Evolutionary conservation across 2,329 filamentous ascomycete species (phyloP), one percentile per base, ranked within the genome.

Genomic region (Bipolaris zeicola): DNA sequence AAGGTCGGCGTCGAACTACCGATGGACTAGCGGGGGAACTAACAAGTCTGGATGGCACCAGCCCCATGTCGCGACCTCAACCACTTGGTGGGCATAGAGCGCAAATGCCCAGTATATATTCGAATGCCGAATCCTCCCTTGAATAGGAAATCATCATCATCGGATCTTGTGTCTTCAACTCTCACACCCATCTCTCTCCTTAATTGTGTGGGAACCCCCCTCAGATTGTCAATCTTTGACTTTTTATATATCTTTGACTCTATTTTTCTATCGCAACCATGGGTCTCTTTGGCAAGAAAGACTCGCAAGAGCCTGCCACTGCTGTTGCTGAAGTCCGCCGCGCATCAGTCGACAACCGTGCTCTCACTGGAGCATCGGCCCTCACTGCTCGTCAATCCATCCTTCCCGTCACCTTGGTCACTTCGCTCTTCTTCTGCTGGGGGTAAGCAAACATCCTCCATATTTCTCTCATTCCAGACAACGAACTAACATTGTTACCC

Each of bases 351-450:
- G 68, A 67, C 58, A 74, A 77, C 52, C 69, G 64, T 18, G 39
- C 61, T 10, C 60, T 77, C 45, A 77, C 74, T 42, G 75, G 74
- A 51, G 74, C 74, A 34, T 71, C 70, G 4, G 71, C 73, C 38
- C 69, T 81, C 45, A 79, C 79, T 14, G 74, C 77, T 59, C 70
- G 76, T 55, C 72, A 71, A 72, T 77, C 82, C 50, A 80, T 83
- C 67, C 75, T 81, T 60, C 82, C 82, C 8, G 77, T 83, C 45
- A 62, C 69, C 13, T 68, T 81, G 42, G 78, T 82, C 70, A 81
- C 79, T 41, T 74, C 76, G 31, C 75, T 81, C 42, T 81, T 82
- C 75, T 81, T 81, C 73, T 72, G 85, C 52, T 85, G 83, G 83
- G 82, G 66, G 41, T 43, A 11, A 31, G 41, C 14, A 16, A 8